Percentiles rank a stretch among this genome's conserved stretches.
These are phyloP conservation scores for Leucosporidium yakuticum DNA, from an alignment of 768 basidiomycete genomes.

Conservation along the genomic window DNA sequence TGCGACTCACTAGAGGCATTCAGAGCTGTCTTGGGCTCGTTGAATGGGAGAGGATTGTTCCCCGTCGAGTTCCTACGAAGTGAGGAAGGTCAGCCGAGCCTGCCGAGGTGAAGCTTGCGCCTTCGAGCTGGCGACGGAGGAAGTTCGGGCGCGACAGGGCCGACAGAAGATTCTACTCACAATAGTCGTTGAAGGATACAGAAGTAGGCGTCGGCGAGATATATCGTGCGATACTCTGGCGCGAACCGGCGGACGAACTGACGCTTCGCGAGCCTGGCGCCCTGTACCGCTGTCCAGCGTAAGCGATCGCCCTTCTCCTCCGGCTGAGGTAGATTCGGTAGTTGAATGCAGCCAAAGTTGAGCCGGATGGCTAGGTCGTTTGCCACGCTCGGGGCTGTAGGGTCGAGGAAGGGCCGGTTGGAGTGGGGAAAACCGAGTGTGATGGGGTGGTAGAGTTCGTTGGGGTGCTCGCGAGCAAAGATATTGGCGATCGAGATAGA, in stretches of 20 bases:
- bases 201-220: not conserved
- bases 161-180: conserved; percentile 9
- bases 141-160: too few relatives aligned
- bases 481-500: conserved; percentile 18
- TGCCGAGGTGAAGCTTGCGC: not conserved
- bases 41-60: not conserved
- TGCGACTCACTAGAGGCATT: conserved; percentile 22
- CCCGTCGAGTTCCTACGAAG: not conserved
- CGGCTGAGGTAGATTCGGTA: conserved; percentile 2
- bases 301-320: not conserved
- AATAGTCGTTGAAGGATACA: conserved; percentile 15
- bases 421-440: conserved; percentile 31
- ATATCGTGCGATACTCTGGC: not conserved
- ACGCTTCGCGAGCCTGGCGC: conserved; percentile 16
- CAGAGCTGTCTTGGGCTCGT: conserved; percentile 9
- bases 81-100: not conserved
- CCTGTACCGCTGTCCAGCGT: not conserved
- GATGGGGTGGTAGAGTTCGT: conserved; percentile 20
- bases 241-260: conserved; percentile 8
- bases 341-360: conserved; percentile 19
- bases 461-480: not conserved
- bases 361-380: conserved; percentile 27
- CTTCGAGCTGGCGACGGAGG: too few relatives aligned
- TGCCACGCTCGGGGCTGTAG: not conserved
- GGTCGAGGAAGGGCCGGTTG: conserved; percentile 13